Conservation (phyloP, 2,329 filamentous ascomycete genomes). For the Botrytis hyacinthi region DNA sequence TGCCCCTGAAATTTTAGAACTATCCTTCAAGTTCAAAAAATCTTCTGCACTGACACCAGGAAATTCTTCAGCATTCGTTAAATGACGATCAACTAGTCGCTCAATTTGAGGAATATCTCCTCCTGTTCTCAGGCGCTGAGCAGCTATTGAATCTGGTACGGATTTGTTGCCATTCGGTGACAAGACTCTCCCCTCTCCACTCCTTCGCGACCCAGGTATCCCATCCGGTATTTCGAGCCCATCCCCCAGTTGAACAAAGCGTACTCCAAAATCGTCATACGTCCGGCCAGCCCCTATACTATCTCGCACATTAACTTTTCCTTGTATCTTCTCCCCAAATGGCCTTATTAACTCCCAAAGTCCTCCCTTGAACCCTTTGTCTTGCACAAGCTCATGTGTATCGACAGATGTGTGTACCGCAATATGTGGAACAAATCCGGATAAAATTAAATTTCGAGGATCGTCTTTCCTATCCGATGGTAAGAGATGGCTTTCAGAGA, state of each 20-base stretch:
- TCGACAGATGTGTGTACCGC: conserved; percentile 84
- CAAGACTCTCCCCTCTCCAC: conserved; percentile 31
- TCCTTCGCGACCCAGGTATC: conserved; percentile 39
- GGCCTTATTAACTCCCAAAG: conserved; percentile 84
- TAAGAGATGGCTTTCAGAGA: conserved; percentile 37
- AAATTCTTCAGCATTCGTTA: conserved; percentile 67
- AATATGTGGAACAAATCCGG: conserved; percentile 85
- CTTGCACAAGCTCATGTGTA: conserved; percentile 73
- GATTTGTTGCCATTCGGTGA: conserved; percentile 29
- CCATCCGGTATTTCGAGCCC: conserved; percentile 53
- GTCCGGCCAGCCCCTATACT: conserved; percentile 79
- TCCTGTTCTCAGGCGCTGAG: conserved; percentile 38
- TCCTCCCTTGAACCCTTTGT: conserved; percentile 81
- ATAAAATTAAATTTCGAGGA: conserved; percentile 67
- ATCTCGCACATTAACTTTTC: conserved; percentile 87
- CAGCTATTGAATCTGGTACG: conserved; percentile 23
- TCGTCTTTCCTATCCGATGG: conserved; percentile 41
- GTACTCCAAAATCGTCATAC: conserved; percentile 87
- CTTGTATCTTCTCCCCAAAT: conserved; percentile 83
- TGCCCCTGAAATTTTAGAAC: conserved; percentile 36
- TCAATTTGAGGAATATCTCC: conserved; percentile 69
- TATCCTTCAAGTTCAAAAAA: conserved; percentile 42
- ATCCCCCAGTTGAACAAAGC: conserved; percentile 72
- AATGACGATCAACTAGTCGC: conserved; percentile 73
- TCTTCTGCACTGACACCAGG: conserved; percentile 35